Evolutionary conservation across 2,329 filamentous ascomycete genomes (phyloP).

Genomic region (Anisogramma anomala): DNA sequence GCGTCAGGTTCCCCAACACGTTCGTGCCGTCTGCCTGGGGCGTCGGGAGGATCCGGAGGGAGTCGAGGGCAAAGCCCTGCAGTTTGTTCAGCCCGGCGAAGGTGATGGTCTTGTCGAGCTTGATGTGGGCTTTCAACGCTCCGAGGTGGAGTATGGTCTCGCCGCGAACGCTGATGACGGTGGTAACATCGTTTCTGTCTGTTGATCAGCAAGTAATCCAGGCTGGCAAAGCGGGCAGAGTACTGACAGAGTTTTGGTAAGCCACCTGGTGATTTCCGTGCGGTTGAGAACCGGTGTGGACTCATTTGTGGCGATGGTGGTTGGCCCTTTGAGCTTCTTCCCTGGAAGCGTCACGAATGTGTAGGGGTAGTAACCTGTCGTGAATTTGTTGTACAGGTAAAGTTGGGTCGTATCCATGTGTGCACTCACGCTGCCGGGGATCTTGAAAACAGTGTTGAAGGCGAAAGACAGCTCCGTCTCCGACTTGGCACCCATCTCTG

Average conservation of each 20-base stretch:
- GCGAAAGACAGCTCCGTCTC: constrained; percentile 2
- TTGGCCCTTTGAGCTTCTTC: neutral
- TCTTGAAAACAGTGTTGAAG: constrained; percentile 1
- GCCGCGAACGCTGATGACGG: constrained; percentile 1
- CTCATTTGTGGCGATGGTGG: neutral
- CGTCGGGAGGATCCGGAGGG: neutral
- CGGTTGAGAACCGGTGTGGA: constrained; percentile 1
- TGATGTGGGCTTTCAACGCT: neutral
- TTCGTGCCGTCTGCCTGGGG: constrained; percentile 2
- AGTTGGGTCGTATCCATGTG: constrained; percentile 1
- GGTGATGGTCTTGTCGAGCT: constrained; percentile 4
- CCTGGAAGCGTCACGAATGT: neutral
- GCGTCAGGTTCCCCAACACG: constrained; percentile 2
- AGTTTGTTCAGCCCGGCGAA: constrained; percentile 4
- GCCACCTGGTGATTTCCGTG: constrained; percentile 3
- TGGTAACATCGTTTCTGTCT: constrained; percentile 2
- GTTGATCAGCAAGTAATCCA: neutral
- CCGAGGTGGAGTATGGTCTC: constrained; percentile 1
- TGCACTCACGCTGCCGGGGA: constrained; percentile 2
- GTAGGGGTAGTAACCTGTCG: constrained; percentile 1
- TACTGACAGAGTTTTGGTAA: constrained; percentile 2
- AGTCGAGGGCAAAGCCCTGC: constrained; percentile 2
- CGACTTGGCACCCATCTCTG: constrained; percentile 3
- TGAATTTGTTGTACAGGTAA: constrained; percentile 1
- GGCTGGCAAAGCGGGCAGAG: neutral